A percentile compares a stretch with the other conserved stretches of the same genome.
These are phyloP conservation scores for Eutypella sp. DNA, from an alignment of 2,329 filamentous ascomycete species.

Conservation along the genomic window DNA sequence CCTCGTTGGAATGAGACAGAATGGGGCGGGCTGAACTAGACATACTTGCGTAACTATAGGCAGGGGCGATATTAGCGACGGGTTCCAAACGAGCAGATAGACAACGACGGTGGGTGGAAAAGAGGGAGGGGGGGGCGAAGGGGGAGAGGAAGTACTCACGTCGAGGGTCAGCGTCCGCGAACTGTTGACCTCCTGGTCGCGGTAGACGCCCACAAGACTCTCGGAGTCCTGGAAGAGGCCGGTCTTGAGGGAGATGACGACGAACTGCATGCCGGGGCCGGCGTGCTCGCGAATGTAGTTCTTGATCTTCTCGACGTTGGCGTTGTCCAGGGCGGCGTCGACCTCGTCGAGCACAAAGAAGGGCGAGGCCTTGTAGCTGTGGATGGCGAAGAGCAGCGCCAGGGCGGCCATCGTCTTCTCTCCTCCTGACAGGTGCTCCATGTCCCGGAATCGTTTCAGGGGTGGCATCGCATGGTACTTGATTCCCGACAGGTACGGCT, in stretches of 20 bases:
- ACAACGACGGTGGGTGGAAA: background rate
- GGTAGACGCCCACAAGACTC: constrained; percentile 89
- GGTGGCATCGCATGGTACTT: constrained; percentile 99
- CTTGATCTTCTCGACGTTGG: constrained; percentile 92
- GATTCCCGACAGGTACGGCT: constrained; percentile 91
- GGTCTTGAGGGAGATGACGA: constrained; percentile 94
- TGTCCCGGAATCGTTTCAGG: constrained; percentile 95
- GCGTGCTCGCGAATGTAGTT: constrained; percentile 95
- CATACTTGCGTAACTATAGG: background rate
- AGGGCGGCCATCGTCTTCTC: constrained; percentile 99
- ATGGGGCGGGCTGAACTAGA: no score
- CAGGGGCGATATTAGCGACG: background rate
- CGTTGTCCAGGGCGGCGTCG: constrained; percentile 95
- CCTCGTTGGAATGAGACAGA: no score
- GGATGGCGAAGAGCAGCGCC: constrained; percentile 93
- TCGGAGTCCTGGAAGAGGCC: constrained; percentile 95
- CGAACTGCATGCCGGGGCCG: constrained; percentile 97
- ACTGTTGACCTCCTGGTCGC: constrained; percentile 90
- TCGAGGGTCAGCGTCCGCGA: constrained; percentile 89
- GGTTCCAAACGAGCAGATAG: no score
- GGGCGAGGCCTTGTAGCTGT: constrained; percentile 89
- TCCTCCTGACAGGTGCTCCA: constrained; percentile 95
- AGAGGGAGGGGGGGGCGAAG: constrained; percentile 1
- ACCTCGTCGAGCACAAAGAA: constrained; percentile 99
- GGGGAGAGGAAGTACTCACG: constrained; percentile 56